Conservation (phyloP, 164 flowering plant genomes). For the Umbellularia californica region DNA sequence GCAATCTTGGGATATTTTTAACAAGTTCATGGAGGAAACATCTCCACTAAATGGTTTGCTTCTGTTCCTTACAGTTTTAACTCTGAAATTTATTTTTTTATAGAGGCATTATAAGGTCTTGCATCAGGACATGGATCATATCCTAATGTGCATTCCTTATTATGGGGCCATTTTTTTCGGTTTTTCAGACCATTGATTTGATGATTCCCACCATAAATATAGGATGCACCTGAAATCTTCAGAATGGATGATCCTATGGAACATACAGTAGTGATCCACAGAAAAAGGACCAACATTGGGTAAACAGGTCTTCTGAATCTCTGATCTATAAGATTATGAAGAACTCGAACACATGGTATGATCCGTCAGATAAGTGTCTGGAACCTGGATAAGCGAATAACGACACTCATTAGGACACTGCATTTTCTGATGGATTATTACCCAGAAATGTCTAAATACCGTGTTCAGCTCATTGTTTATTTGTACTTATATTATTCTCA, state of each 20-base stretch:
- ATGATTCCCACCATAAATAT: neutral
- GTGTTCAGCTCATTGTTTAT: neutral
- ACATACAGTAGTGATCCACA: neutral
- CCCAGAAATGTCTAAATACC: no score
- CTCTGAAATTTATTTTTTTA: neutral
- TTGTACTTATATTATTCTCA: neutral
- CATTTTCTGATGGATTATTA: no score
- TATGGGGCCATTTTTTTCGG: neutral
- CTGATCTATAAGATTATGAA: neutral
- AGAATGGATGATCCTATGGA: neutral
- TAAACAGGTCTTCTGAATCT: neutral
- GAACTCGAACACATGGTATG: neutral
- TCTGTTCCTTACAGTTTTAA: neutral
- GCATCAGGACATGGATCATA: neutral
- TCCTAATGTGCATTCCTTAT: neutral
- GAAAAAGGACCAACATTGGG: neutral
- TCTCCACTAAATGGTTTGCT: conserved; percentile 75
- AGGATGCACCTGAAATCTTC: no score
- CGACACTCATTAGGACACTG: no score
- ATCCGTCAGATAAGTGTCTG: no score
- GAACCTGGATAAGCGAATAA: no score
- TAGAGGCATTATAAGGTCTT: neutral
- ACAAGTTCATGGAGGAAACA: conserved; percentile 57
- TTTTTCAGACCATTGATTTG: no score
- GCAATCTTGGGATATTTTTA: conserved; percentile 84